Evolutionary conservation across 225 moss, liverwort and hornwort genomes (phyloP).

Genomic region (Physcomitrium patens): DNA sequence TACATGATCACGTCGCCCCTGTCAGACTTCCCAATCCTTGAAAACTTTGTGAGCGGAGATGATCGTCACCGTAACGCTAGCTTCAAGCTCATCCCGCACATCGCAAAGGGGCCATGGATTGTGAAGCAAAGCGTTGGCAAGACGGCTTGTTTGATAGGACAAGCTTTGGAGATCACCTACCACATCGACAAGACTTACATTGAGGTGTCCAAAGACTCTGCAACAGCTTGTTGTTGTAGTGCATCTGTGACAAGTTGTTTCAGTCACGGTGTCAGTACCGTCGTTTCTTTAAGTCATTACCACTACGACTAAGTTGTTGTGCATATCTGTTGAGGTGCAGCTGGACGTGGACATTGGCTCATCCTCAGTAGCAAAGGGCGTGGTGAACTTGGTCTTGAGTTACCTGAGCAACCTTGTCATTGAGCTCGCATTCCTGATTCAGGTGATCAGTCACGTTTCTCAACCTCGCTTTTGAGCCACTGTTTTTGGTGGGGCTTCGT

Average conservation of each 20-base stretch:
- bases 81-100: constrained; percentile 98
- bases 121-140: constrained; percentile 99
- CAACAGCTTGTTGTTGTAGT: background rate
- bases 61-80: constrained; percentile 85
- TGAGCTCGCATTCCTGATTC: constrained; percentile 94
- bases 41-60: constrained; percentile 84
- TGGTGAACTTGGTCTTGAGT: constrained; percentile 88
- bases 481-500: background rate
- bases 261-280: no score
- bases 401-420: constrained; percentile 96
- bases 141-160: constrained; percentile 94
- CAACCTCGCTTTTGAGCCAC: background rate
- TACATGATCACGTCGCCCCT: constrained; percentile 80
- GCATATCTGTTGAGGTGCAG: constrained; percentile 41
- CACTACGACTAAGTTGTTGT: no score
- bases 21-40: constrained; percentile 82
- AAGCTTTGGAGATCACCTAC: constrained; percentile 92
- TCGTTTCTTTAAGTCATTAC: no score
- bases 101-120: constrained; percentile 98
- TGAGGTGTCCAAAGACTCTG: constrained; percentile 54
- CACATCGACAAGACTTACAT: constrained; percentile 82
- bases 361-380: constrained; percentile 95
- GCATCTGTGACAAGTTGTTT: background rate
- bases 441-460: constrained; percentile 48
- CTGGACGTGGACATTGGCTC: constrained; percentile 98